Conservation (phyloP, 306 rosid species). For the Citrullus amarus region DNA sequence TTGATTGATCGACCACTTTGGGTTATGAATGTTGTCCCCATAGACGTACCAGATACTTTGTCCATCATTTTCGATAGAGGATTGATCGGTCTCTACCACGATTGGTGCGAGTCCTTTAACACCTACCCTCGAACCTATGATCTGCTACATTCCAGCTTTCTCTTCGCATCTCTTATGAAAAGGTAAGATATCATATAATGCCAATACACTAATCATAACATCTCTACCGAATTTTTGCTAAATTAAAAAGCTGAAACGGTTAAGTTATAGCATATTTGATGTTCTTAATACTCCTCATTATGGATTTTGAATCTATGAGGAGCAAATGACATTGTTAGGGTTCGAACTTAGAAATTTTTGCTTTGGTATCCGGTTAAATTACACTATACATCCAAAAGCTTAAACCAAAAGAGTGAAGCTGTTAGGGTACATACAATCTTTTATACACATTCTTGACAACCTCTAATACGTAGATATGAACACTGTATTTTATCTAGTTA, state of each 20-base stretch:
- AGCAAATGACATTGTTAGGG: background rate
- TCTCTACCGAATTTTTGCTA: background rate
- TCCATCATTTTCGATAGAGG: conserved; percentile 66
- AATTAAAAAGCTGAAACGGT: background rate
- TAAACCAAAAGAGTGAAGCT: background rate
- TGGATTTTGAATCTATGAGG: background rate
- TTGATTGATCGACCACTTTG: conserved; percentile 62
- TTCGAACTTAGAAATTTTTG: background rate
- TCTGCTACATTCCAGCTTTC: conserved; percentile 71
- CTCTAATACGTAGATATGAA: background rate
- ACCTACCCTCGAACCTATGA: conserved; percentile 88
- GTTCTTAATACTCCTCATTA: background rate
- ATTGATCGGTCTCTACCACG: conserved; percentile 79
- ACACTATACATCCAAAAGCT: background rate
- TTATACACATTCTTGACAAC: background rate
- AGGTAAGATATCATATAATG: conserved; percentile 33
- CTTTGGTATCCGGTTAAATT: background rate
- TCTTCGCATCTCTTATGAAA: conserved; percentile 38
- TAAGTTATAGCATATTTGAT: background rate
- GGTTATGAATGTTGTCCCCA: conserved; percentile 87
- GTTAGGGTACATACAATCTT: background rate
- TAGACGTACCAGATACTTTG: conserved; percentile 58
- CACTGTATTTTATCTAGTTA: background rate
- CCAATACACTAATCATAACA: background rate
- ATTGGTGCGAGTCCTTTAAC: conserved; percentile 90